Evolutionary conservation across 1,284 basidiomycete species (phyloP), one percentile per base, ranked within the genome.

Genomic region (Melampsora larici-populina): DNA sequence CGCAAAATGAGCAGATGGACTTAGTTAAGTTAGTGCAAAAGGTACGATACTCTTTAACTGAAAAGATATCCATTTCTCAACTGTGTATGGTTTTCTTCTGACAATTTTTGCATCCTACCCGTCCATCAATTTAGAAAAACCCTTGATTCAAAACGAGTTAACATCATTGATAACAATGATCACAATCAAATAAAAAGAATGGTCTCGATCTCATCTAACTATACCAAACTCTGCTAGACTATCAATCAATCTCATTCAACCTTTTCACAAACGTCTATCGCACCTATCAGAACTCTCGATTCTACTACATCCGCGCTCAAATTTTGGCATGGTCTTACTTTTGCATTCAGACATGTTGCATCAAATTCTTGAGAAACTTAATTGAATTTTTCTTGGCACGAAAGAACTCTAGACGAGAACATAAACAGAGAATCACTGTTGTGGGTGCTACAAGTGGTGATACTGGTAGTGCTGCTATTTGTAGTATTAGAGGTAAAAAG

Each of bases 271-370:
- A 87, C 89, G 0, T 88, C 91, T 48, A 89, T 95, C 78, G 93
- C 94, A 0, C 96, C 97, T 0, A 84, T 97, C 29, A 87, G 89
- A 79, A 89, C 90, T 82, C 86, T 95, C 13, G 84, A 86, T 58
- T 86, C 88, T 80, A 88, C 90, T 78, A 89, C 89, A 83, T 93
- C 89, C 82, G 86, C 97, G 18, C 87, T 99, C 75, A 95, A 99
- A 85, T 88, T 99, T 36, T 99, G 94, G 88, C 96, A 99, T 83
- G 97, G 97, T 0, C 97, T 97, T 2, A 99, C 97, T 0, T 99
- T 94, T 85, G 96, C 97, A 8, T 99, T 99, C 88, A 99, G 99
- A 86, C 97, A 99, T 83, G 94, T 99, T 46, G 97, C 96, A 0
- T 87, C 98, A 67, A 99, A 84, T 88, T 99, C 67, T 87, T 99